Evolutionary conservation across 495 filamentous ascomycete genomes (phyloP), one percentile per base, ranked within the genome.

Genomic region (Hypoxylon fragiforme): DNA sequence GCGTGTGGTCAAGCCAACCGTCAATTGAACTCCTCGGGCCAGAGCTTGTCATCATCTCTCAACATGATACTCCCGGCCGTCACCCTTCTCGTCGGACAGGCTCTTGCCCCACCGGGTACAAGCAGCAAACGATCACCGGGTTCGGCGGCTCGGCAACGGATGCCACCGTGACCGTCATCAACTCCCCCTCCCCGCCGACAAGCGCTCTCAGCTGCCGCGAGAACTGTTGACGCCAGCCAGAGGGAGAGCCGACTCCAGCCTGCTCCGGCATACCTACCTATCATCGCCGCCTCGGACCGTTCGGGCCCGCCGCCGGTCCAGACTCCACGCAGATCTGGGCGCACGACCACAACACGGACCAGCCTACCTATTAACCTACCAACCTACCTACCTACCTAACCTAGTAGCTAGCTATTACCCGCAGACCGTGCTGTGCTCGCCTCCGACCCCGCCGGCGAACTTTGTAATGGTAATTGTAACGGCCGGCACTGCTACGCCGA

Each of bases 401-500:
- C n/a, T n/a, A n/a, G n/a, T n/a, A n/a, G n/a, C n/a, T n/a, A n/a
- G n/a, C n/a, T n/a, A n/a, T n/a, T n/a, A 79, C 53, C 77, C 79
- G 3, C 67, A 77, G 40, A 77, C 71, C 2, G 79, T 82, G n/a
- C n/a, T n/a, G n/a, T n/a, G n/a, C n/a, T n/a, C n/a, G n/a, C n/a
- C 40, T 49, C 80, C 18, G 53, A 75, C 44, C 52, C 34, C 0
- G 77, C 80, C 1, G 51, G 67, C 1, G 30, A n/a, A 69, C n/a
- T 78, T 73, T 26, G 73, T 80, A 13, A 44, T 73, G 26, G 70
- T 72, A 0, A 75, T 79, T 0, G 80, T 80, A 4, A n/a, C n/a
- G n/a, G n/a, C n/a, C 81, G 80, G 81, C 81, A 83, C 50, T 83
- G 81, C 64, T 82, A 83, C 54, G 74, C 74, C 9, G 60, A 52